phyloP scores from a whole-genome alignment of 2,329 filamentous ascomycete species.

The Neonectria ditissima region DNA sequence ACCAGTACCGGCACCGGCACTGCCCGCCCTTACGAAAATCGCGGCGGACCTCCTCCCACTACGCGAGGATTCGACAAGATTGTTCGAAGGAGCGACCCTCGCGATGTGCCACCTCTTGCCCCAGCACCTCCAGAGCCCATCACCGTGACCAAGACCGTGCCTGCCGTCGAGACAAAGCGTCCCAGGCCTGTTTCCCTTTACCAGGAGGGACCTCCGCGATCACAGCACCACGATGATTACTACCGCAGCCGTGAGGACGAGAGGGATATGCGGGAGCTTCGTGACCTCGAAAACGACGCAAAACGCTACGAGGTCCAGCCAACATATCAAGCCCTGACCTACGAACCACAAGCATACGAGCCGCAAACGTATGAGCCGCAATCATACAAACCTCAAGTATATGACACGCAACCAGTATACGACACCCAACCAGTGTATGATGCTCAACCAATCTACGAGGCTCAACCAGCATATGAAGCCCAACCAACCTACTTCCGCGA shows the following conservation, averaged over 20 bases:
- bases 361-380: slow-evolving; percentile 32
- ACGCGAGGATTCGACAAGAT: slow-evolving; percentile 79
- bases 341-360: slow-evolving; percentile 39
- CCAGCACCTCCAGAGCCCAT: slow-evolving; percentile 53
- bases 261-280: slow-evolving; percentile 55
- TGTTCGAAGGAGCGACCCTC: slow-evolving; percentile 60
- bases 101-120: slow-evolving; percentile 57
- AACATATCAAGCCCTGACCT: slow-evolving; percentile 7
- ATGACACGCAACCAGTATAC: slow-evolving; percentile 28
- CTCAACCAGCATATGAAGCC: slow-evolving; percentile 32
- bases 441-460: slow-evolving; percentile 22
- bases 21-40: slow-evolving; percentile 53
- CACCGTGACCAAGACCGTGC: slow-evolving; percentile 35
- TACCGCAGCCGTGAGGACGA: slow-evolving; percentile 64
- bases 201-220: slow-evolving; percentile 60
- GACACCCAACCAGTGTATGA: slow-evolving; percentile 40
- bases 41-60: slow-evolving; percentile 72
- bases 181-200: slow-evolving; percentile 64
- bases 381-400: slow-evolving; percentile 43
- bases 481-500: slow-evolving; percentile 55
- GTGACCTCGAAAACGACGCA: slow-evolving; percentile 55
- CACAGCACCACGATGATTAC: slow-evolving; percentile 60
- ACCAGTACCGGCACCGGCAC: slow-evolving; percentile 31
- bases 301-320: slow-evolving; percentile 40
- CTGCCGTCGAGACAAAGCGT: slow-evolving; percentile 42